Conservation (phyloP, 768 basidiomycete genomes). For the Tricholoma flavovirens region DNA sequence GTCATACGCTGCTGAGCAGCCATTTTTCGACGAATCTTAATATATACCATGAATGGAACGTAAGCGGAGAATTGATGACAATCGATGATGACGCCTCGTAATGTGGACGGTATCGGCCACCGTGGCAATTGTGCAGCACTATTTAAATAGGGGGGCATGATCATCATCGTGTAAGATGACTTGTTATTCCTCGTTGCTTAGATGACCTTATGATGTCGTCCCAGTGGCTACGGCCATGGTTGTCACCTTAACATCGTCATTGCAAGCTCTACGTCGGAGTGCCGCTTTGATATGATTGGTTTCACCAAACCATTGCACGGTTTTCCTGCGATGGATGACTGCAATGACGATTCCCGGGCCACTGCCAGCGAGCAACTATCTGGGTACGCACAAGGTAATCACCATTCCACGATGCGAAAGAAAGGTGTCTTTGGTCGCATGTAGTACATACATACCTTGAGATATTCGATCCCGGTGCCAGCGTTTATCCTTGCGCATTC, state of each 20-base stretch:
- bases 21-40: neutral
- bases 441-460: too few relatives aligned
- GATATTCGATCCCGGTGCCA: too few relatives aligned
- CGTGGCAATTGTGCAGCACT: neutral
- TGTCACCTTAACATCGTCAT: slow-evolving; percentile 19
- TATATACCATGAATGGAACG: neutral
- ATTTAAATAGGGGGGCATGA: neutral
- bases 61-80: neutral
- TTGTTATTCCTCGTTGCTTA: neutral
- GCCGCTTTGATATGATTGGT: slow-evolving; percentile 7
- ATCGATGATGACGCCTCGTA: neutral
- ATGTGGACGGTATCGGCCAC: neutral
- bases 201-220: neutral
- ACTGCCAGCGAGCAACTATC: slow-evolving; percentile 9
- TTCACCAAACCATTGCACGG: slow-evolving; percentile 17
- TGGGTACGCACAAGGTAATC: neutral
- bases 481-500: too few relatives aligned
- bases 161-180: neutral
- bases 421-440: too few relatives aligned
- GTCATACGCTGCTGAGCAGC: neutral
- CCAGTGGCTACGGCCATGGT: slow-evolving; percentile 4
- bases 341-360: slow-evolving; percentile 58
- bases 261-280: slow-evolving; percentile 20
- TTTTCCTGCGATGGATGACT: slow-evolving; percentile 79
- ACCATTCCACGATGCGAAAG: neutral